Conservation (phyloP, 176 grass and related monocot species). For the Zoysia pacifica region DNA sequence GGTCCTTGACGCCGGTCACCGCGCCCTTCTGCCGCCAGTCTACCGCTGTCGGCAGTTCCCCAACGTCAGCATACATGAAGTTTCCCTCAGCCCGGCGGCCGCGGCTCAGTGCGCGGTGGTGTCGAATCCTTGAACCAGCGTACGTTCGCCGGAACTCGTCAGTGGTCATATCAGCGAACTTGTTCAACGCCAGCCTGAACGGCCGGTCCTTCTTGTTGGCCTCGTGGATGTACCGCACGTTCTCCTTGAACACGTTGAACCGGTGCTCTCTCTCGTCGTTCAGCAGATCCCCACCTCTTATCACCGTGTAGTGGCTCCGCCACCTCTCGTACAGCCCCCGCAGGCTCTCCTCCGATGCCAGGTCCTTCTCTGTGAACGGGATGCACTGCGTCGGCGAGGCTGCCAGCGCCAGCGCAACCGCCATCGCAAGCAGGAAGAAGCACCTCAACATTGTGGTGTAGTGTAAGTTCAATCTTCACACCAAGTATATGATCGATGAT, state of each 20-base stretch:
- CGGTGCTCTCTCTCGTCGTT: neutral
- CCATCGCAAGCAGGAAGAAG: neutral
- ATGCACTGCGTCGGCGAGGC: slow-evolving; percentile 7
- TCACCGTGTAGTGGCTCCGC: slow-evolving; percentile 53
- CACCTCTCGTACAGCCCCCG: slow-evolving; percentile 59
- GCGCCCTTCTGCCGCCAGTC: slow-evolving; percentile 78
- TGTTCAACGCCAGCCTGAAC: slow-evolving; percentile 74
- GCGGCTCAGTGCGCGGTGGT: slow-evolving; percentile 31
- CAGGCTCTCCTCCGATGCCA: slow-evolving; percentile 62
- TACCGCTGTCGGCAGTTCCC: slow-evolving; percentile 34
- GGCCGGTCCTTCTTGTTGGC: slow-evolving; percentile 55
- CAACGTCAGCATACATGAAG: slow-evolving; percentile 44
- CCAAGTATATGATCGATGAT: neutral
- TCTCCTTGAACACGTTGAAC: slow-evolving; percentile 80
- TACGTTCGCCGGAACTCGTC: slow-evolving; percentile 67
- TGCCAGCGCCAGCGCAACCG: neutral
- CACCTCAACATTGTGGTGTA: neutral
- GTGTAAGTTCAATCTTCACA: neutral
- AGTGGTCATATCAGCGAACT: slow-evolving; percentile 79
- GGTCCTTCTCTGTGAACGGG: slow-evolving; percentile 54
- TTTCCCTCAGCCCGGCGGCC: neutral
- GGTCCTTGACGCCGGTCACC: slow-evolving; percentile 74
- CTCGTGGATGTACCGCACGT: slow-evolving; percentile 63
- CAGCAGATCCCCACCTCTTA: neutral
- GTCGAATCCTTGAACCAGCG: slow-evolving; percentile 39